These are phyloP conservation scores for Beauveria australis DNA, from an alignment of 2,329 filamentous ascomycete genomes.

Conservation along the genomic window DNA sequence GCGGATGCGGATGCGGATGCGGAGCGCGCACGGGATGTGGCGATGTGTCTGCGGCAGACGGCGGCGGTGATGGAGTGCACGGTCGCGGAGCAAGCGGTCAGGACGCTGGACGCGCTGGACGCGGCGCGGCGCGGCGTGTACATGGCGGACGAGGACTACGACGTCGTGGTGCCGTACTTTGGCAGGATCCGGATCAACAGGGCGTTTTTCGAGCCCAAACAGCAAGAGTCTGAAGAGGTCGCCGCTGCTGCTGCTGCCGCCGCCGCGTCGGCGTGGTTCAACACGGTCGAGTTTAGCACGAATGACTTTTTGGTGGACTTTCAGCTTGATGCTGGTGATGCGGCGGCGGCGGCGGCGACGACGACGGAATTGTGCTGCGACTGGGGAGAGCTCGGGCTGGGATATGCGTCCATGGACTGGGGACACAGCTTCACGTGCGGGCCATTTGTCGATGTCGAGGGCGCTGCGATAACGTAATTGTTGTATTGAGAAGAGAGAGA, in stretches of 20 bases:
- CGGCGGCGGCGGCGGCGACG: background rate
- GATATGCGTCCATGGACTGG: background rate
- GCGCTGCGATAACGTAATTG: background rate
- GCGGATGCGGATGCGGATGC: background rate
- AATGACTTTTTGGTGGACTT: slow-evolving; percentile 3
- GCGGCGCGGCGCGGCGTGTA: slow-evolving; percentile 18
- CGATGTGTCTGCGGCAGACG: slow-evolving; percentile 1
- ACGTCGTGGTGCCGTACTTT: slow-evolving; percentile 37
- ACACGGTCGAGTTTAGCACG: slow-evolving; percentile 6
- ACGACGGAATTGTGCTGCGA: background rate
- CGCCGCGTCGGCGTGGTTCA: background rate
- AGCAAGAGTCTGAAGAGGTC: background rate
- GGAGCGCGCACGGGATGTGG: background rate
- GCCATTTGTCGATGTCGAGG: background rate
- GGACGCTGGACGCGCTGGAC: slow-evolving; percentile 31
- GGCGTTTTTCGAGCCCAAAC: background rate
- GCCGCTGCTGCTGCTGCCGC: too few species aligned
- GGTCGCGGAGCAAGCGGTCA: slow-evolving; percentile 33
- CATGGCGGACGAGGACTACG: slow-evolving; percentile 21
- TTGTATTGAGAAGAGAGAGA: too few species aligned
- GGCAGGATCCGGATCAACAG: slow-evolving; percentile 21
- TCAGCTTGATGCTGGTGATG: background rate
- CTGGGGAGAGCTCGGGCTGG: slow-evolving; percentile 5
- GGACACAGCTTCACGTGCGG: slow-evolving; percentile 1
- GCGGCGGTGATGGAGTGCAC: slow-evolving; percentile 25